phyloP scores from a whole-genome alignment of 2,329 filamentous ascomycete species.

The Lojkania enalia region DNA sequence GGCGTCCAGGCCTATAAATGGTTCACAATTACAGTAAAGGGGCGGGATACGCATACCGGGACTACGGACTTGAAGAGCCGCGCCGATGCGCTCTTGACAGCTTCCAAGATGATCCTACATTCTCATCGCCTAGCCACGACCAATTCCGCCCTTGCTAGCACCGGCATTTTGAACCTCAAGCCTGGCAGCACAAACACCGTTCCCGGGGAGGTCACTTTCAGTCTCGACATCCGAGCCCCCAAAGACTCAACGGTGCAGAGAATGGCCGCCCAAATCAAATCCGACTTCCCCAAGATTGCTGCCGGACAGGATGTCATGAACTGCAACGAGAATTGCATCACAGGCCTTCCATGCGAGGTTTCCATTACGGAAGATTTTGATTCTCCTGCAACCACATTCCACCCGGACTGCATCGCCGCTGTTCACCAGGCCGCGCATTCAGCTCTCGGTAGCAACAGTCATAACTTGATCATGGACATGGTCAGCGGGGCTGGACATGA shows the following conservation, averaged over 20 bases:
- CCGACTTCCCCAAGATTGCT: constrained; percentile 64
- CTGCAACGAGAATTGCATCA: constrained; percentile 49
- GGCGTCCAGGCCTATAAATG: constrained; percentile 77
- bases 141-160: constrained; percentile 66
- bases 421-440: constrained; percentile 65
- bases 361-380: constrained; percentile 65
- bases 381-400: constrained; percentile 61
- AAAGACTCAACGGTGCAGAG: constrained; percentile 59
- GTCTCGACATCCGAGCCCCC: constrained; percentile 67
- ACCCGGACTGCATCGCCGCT: constrained; percentile 67
- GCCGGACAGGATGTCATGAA: constrained; percentile 58
- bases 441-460: constrained; percentile 54
- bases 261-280: constrained; percentile 61
- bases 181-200: constrained; percentile 76
- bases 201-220: constrained; percentile 68
- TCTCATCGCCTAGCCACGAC: constrained; percentile 65
- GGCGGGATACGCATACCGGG: constrained; percentile 73
- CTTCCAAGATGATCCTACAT: constrained; percentile 68
- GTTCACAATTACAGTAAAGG: constrained; percentile 68
- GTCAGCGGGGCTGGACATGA: constrained; percentile 69
- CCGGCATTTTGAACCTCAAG: constrained; percentile 68
- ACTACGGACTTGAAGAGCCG: constrained; percentile 70
- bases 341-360: constrained; percentile 57
- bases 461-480: constrained; percentile 61
- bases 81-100: constrained; percentile 69